phyloP scores from a whole-genome alignment of 2,329 filamentous ascomycete genomes.

The Diaporthe sp. region DNA sequence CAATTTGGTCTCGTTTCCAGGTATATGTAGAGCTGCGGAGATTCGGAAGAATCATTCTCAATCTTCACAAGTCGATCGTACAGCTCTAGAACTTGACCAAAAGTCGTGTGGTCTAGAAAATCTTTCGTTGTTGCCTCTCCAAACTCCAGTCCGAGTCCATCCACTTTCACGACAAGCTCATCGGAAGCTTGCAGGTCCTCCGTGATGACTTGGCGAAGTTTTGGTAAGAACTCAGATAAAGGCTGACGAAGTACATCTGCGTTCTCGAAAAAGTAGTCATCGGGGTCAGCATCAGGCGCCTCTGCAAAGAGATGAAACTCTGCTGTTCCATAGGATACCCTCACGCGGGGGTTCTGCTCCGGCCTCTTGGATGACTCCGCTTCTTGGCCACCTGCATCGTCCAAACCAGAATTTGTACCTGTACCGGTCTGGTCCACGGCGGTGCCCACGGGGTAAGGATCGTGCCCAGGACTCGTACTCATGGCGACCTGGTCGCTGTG shows the following conservation, averaged over 20 bases:
- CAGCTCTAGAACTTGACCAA: slow-evolving; percentile 39
- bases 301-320: slow-evolving; percentile 52
- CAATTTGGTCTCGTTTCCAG: slow-evolving; percentile 37
- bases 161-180: slow-evolving; percentile 65
- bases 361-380: slow-evolving; percentile 39
- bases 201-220: slow-evolving; percentile 61
- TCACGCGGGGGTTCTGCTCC: slow-evolving; percentile 47
- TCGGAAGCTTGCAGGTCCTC: slow-evolving; percentile 61
- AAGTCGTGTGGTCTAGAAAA: slow-evolving; percentile 40
- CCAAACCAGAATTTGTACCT: neutral
- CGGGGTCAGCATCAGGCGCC: slow-evolving; percentile 54
- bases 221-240: slow-evolving; percentile 60
- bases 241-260: slow-evolving; percentile 57
- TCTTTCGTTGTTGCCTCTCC: slow-evolving; percentile 52
- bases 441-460: neutral
- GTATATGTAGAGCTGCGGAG: slow-evolving; percentile 38
- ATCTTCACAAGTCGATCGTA: slow-evolving; percentile 38
- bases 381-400: slow-evolving; percentile 33
- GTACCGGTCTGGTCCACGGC: neutral
- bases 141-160: slow-evolving; percentile 67
- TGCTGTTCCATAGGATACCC: slow-evolving; percentile 50
- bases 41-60: slow-evolving; percentile 34
- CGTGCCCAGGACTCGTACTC: neutral
- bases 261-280: slow-evolving; percentile 62
- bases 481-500: neutral